phyloP scores from a whole-genome alignment of 2,329 filamentous ascomycete species.

The Pseudodiploospora longispora region DNA sequence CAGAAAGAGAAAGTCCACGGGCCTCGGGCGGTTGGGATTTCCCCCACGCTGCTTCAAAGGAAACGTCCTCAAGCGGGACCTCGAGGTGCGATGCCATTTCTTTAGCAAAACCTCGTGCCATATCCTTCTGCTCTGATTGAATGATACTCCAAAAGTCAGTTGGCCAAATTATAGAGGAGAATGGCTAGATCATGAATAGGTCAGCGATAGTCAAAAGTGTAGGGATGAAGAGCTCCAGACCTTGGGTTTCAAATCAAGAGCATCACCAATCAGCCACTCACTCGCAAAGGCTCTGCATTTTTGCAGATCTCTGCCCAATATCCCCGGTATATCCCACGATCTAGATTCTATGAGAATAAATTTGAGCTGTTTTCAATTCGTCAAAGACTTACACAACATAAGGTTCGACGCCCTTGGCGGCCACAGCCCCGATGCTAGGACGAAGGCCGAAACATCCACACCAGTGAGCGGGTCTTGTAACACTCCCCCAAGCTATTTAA shows the following conservation, averaged over 20 bases:
- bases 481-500: background rate
- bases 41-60: background rate
- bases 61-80: background rate
- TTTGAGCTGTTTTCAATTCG: background rate
- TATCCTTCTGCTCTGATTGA: background rate
- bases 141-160: background rate
- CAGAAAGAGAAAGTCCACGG: background rate
- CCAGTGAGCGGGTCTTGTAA: background rate
- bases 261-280: background rate
- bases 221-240: background rate
- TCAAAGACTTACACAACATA: constrained; percentile 1
- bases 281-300: background rate
- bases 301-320: background rate
- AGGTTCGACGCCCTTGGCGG: background rate
- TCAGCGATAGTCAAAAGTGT: background rate
- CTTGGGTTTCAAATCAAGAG: background rate
- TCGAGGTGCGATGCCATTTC: background rate
- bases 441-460: constrained; percentile 1
- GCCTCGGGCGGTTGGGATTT: background rate
- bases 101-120: background rate
- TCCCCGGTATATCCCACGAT: background rate
- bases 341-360: background rate
- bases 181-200: background rate
- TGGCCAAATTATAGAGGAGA: constrained; percentile 1
- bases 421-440: background rate